phyloP scores from a whole-genome alignment of 345 rosid species.

The Psidium guajava region DNA sequence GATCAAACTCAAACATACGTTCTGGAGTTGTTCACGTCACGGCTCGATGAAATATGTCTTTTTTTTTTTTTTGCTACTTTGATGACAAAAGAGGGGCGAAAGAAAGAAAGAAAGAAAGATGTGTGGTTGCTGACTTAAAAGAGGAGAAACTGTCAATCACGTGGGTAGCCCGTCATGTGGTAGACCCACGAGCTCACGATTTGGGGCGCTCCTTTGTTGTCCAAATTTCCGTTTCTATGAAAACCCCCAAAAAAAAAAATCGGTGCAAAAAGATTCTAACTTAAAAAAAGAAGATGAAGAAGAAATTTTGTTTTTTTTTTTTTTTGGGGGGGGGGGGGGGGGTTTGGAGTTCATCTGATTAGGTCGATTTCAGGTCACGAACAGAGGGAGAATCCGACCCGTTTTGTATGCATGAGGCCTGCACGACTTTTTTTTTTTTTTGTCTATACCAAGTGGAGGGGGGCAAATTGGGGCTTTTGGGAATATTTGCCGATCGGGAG shows the following conservation, averaged over 20 bases:
- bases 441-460: neutral
- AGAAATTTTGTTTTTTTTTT: too few species aligned
- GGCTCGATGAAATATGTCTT: neutral
- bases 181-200: neutral
- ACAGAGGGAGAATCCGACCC: neutral
- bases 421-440: neutral
- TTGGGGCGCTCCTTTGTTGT: neutral
- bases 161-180: constrained; percentile 1
- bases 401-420: neutral
- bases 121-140: neutral
- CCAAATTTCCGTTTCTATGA: neutral
- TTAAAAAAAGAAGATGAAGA: too few species aligned
- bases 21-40: constrained; percentile 1
- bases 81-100: neutral
- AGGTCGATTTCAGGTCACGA: constrained; percentile 19
- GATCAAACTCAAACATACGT: neutral
- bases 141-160: neutral
- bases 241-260: neutral
- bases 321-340: too few species aligned
- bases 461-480: constrained; percentile 13
- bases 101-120: neutral
- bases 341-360: constrained; percentile 17
- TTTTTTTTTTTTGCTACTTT: neutral
- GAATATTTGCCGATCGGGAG: constrained; percentile 16
- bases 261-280: neutral